These are phyloP conservation scores for Carex littledalei DNA, from an alignment of 176 grass and related monocot genomes.

Conservation along the genomic window DNA sequence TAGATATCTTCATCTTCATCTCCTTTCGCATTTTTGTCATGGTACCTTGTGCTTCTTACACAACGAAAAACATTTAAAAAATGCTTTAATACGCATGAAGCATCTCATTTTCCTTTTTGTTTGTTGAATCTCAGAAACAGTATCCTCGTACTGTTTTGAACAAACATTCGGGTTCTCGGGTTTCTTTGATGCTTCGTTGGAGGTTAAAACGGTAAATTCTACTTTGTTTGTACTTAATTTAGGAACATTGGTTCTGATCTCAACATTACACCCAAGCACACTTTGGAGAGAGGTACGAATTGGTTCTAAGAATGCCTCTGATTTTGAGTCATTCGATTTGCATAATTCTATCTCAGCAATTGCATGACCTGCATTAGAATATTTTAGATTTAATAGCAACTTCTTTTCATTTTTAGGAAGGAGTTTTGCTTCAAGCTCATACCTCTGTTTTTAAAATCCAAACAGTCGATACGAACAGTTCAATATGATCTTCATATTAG, in stretches of 20 bases:
- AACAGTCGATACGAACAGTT: too few species aligned
- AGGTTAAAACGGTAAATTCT: not conserved
- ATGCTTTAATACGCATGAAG: not conserved
- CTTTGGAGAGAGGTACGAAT: conserved; percentile 58
- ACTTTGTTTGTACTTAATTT: conserved; percentile 14
- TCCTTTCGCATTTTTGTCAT: too few species aligned
- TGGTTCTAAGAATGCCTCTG: conserved; percentile 54
- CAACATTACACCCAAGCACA: conserved; percentile 67
- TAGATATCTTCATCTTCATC: not conserved
- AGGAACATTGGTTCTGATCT: conserved; percentile 51
- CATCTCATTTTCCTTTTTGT: not conserved
- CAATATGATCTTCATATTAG: too few species aligned
- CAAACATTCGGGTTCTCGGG: not conserved
- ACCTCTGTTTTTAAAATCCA: too few species aligned
- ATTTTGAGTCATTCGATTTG: conserved; percentile 38
- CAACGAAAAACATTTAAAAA: not conserved
- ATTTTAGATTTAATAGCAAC: not conserved
- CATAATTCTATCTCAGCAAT: conserved; percentile 66
- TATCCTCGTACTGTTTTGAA: not conserved
- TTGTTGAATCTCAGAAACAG: not conserved
- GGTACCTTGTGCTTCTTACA: not conserved
- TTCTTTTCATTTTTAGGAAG: not conserved
- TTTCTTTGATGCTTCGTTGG: not conserved
- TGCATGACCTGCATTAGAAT: conserved; percentile 38
- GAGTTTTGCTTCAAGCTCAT: too few species aligned